Evolutionary conservation across 2,329 filamentous ascomycete genomes (phyloP).

Genomic region (Thielaviopsis punctulata): DNA sequence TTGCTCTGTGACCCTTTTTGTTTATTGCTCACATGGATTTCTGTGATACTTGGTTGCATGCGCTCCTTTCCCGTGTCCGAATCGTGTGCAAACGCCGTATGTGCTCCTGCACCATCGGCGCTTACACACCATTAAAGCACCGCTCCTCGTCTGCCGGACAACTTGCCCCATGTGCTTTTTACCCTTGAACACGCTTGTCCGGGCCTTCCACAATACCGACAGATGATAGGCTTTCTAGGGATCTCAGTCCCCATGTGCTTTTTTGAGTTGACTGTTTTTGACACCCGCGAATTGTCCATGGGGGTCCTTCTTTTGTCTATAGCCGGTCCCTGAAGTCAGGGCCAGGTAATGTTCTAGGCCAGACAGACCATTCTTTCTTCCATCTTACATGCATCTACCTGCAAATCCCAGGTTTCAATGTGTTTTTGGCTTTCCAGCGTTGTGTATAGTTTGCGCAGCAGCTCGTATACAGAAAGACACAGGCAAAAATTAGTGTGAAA

Average conservation of each 20-base stretch:
- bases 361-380: background rate
- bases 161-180: background rate
- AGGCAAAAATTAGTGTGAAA: background rate
- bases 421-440: too few species aligned
- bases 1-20: too few species aligned
- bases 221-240: background rate
- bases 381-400: background rate
- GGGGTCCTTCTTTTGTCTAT: background rate
- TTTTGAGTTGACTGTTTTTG: background rate
- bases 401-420: background rate
- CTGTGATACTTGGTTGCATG: background rate
- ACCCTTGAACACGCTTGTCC: background rate
- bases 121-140: background rate
- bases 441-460: background rate
- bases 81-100: background rate
- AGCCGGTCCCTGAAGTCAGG: slow-evolving; percentile 2
- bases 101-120: background rate
- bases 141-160: background rate
- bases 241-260: background rate
- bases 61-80: background rate
- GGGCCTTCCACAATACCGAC: background rate
- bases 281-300: background rate
- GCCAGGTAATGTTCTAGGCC: background rate
- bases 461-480: background rate
- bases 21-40: too few species aligned